Evolutionary conservation across 2,329 filamentous ascomycete genomes (phyloP).

Genomic region (Fusarium anguioides): DNA sequence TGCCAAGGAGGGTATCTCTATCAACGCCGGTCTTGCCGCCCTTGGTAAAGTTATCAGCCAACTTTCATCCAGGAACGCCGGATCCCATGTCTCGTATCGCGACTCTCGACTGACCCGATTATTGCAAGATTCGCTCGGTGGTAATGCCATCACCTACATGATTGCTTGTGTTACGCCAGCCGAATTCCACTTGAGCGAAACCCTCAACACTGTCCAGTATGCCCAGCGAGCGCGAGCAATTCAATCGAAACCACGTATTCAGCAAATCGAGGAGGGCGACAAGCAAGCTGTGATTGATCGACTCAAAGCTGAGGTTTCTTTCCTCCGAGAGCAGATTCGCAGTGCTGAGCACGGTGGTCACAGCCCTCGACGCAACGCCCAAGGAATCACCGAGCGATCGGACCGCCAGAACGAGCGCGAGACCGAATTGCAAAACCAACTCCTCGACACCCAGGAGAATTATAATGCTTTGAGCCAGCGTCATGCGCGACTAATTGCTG

Average conservation of each 20-base stretch:
- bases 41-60: conserved; percentile 98
- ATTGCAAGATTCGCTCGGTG: conserved; percentile 94
- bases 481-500: conserved; percentile 94
- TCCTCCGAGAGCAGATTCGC: conserved; percentile 92
- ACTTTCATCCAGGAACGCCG: conserved; percentile 87
- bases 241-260: conserved; percentile 96
- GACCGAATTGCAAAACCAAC: conserved; percentile 89
- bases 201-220: conserved; percentile 96
- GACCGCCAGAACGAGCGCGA: conserved; percentile 88
- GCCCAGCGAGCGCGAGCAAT: conserved; percentile 95
- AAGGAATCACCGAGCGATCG: conserved; percentile 72
- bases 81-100: conserved; percentile 94
- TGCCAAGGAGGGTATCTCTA: conserved; percentile 95
- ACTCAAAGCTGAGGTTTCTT: conserved; percentile 91
- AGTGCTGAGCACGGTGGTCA: conserved; percentile 72
- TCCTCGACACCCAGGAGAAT: conserved; percentile 93
- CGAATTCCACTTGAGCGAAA: conserved; percentile 97
- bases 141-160: conserved; percentile 99
- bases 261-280: conserved; percentile 91
- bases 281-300: conserved; percentile 94
- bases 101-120: conserved; percentile 97
- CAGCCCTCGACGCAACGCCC: conserved; percentile 63
- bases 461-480: conserved; percentile 91
- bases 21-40: conserved; percentile 94
- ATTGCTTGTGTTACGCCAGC: conserved; percentile 97